Evolutionary conservation across 768 basidiomycete genomes (phyloP), one percentile per base, ranked within the genome.

Genomic region (Botryobasidium botryosum): DNA sequence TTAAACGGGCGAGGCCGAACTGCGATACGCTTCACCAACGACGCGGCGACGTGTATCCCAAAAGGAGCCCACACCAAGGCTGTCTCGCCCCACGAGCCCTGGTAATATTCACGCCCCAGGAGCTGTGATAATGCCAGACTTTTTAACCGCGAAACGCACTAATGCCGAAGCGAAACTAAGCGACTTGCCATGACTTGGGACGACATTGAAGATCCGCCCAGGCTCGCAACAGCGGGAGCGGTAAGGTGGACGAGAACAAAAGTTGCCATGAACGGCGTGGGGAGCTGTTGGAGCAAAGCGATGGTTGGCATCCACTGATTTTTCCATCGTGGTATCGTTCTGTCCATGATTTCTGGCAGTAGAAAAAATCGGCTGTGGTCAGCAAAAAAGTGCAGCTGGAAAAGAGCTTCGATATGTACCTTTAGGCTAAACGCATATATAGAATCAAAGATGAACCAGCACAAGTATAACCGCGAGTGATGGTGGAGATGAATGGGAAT

Each of bases 61-160:
- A 91, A 60, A 0, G 86, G 85, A 1, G 63, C 61, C 26, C 81
- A 63, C 7, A 88, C 64, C 10, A 87, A 71, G 35, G 72, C 71
- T 32, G 66, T 71, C 59, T 90, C 84, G 18, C 54, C 71, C 42
- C 77, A 67, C 0, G 62, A 45, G 0, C 78, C 80, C 56, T 88
- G 83, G 58, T 91, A 90, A 60, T 85, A 86, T 61, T 86, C 85
- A 43, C 85, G 64, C 7, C 84, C 82, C 10, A 91, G 65, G 35
- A 90, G 64, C 83, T 88, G 52, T 6, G 35, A 15, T 28, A 43
- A 40, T 23, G 12, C 12, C 21, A 12, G 10, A n/a, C 26, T 17
- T 40, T 28, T 35, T 35, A 27, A 18, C 31, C 18, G 7, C n/a
- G 24, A 28, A n/a, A 21, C 6, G n/a, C 23, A 18, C 33, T 26